Evolutionary conservation across 23 red algal genomes (phyloP).

Genomic region (Chondrus crispus): DNA sequence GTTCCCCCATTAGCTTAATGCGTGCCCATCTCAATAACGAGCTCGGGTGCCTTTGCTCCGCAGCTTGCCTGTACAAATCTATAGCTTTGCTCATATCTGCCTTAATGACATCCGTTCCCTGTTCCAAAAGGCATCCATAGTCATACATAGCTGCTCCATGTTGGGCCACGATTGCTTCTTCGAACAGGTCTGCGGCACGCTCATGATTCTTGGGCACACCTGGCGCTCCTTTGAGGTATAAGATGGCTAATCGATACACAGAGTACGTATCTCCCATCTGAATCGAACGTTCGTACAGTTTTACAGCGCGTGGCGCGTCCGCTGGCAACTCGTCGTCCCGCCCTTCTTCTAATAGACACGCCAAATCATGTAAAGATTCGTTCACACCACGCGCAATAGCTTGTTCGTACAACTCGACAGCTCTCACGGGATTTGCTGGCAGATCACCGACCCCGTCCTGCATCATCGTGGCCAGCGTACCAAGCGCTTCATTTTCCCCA

Average conservation of each 20-base stretch:
- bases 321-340: slow-evolving; percentile 10
- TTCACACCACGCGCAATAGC: slow-evolving; percentile 37
- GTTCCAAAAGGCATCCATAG: slow-evolving; percentile 24
- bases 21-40: slow-evolving; percentile 18
- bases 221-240: slow-evolving; percentile 10
- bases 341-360: slow-evolving; percentile 37
- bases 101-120: slow-evolving; percentile 45
- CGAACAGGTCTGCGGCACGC: slow-evolving; percentile 25
- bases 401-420: slow-evolving; percentile 39
- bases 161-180: slow-evolving; percentile 8
- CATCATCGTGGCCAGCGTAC: slow-evolving; percentile 32
- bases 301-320: slow-evolving; percentile 9
- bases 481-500: slow-evolving; percentile 29
- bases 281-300: slow-evolving; percentile 26
- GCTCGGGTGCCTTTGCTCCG: background rate
- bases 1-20: slow-evolving; percentile 39
- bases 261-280: slow-evolving; percentile 34
- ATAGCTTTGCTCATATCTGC: slow-evolving; percentile 30
- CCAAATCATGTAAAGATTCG: slow-evolving; percentile 27
- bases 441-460: slow-evolving; percentile 30
- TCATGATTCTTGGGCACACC: slow-evolving; percentile 20
- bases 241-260: slow-evolving; percentile 34
- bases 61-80: background rate
- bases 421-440: background rate
- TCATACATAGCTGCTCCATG: slow-evolving; percentile 27